Evolutionary conservation across 2,329 filamentous ascomycete species (phyloP), one percentile per base, ranked within the genome.

Genomic region (Calonectria honghensis): DNA sequence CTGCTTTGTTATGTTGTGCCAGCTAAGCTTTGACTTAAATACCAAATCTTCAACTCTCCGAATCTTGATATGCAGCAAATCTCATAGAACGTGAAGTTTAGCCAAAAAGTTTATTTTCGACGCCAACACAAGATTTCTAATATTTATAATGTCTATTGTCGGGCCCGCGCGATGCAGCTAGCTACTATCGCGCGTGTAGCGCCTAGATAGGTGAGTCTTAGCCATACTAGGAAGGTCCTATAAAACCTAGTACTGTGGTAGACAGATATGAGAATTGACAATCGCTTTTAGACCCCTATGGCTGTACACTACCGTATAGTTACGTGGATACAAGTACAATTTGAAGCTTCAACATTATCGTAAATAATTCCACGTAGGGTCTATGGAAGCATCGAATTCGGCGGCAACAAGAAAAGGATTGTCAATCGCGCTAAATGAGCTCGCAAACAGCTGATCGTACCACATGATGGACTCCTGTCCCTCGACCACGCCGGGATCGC

Each of bases 401-500:
- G 83, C 82, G 20, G 83, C 80, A 6, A 80, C 82, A 18, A 84
- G 75, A 31, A 83, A 83, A 0, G 83, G 83, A 24, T 83, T 84
- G 11, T 84, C 83, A 57, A 84, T 82, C 1, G 82, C 82, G 31
- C 81, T 82, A 54, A 84, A 84, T 0, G 82, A 83, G 45, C 82
- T 84, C 1, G 81, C 82, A 72, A 84, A 84, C 24, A 84, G 54
- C 48, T 84, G 83, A 10, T 84, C 83, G 48, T 83, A 84, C 83
- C 83, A 84, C 52, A 83, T 81, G 74, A 84, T 83, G 0, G 83
- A 83, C 66, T 84, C 82, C n/a, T 84, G 82, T 0, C 81, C 82
- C 24, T 84, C 83, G 0, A 80, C 71, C 0, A 77, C 74, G 20
- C 79, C 63, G 10, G 65, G 54, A 7, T 79, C 75, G 2, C 77